Evolutionary conservation across 2,329 filamentous ascomycete species (phyloP), one percentile per base, ranked within the genome.

Genomic region (Emericellopsis cladophorae): DNA sequence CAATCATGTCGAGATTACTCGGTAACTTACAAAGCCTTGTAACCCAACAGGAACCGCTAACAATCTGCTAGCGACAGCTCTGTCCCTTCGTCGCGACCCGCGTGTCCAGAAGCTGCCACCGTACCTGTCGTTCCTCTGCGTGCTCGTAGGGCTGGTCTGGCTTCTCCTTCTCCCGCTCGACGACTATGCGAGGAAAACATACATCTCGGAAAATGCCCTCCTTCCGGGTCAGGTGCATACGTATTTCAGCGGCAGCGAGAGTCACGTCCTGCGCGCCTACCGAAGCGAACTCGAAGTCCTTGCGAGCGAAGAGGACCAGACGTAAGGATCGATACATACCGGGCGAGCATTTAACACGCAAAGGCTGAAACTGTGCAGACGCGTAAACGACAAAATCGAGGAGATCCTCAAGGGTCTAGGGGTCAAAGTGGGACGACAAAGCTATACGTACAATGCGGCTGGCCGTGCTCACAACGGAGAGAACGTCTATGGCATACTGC

Each of bases 201-300:
- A 98, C 61, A 92, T 98, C 43, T 96, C 90, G 35, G 92, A 98
- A 61, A 98, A 98, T 59, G 92, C 92, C 10, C 77, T 98, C 29
- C 69, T 98, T 12, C 92, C 92, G 0, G 92, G 89, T 2, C 92
- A 98, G 61, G 92, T 96, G 8, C 90, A 96, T 64, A 95, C 92
- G 2, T 98, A 98, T 62, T 98, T 98, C 57, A 81, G 85, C 7
- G 92, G 92, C 15, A 95, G 87, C 59, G 92, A 98, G 58, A 89
- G 96, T 66, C 84, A 95, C 60, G 77, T 96, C 48, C 89, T 96
- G 55, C 76, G 88, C 37, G 92, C 87, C 7, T 96, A 93, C 59
- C 79, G 83, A 54, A 80, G 86, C 54, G 92, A 96, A 64, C 70
- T 95, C 39, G 77, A 84, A 49, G 69, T 64, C 8, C 55, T 89